Base-by-base conservation (phyloP, 1,139 yeast species). In the Geotrichum phurueaensis region DNA sequence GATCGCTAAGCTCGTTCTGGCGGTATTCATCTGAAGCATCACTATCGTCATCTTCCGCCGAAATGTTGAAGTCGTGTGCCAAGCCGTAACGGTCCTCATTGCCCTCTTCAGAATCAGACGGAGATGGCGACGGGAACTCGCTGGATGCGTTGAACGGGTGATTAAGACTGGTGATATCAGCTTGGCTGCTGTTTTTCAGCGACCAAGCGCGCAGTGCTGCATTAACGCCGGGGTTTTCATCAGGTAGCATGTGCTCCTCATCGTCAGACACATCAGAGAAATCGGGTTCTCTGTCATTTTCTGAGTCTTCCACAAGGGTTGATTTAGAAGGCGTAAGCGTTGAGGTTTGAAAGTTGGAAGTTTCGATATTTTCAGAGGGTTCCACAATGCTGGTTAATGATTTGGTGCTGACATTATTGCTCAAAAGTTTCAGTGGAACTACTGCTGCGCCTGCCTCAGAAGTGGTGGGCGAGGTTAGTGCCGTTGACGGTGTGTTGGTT, bases 231-330 rank as follows among this genome's bases (percentile, higher is more conserved):
- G 56, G 60, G 29, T 56, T 45, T 18, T 29, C 31, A 2, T 33
- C 20, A n/a, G 15, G 20, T 9, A 7, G 20, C 10, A 39, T 20
- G n/a, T 20, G 23, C 9, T 15, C 36, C 13, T 50, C 59, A 10
- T 43, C 51, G 2, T 54, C 56, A 33, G 52, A 49, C 1, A 31
- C 18, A 6, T 60, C 58, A 22, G 49, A 58, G 18, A 45, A 15
- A 20, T 62, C 68, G 5, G 65, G 69, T 7, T 68, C 71, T 5
- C 66, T 68, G 43, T 67, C 71, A 22, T 48, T 13, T 18, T 48
- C 51, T 29, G 61, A 64, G 53, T 69, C 71, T 58, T 70, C 73
- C 3, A 54, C 54, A 15, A 57, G 50, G 2, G 56, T 54, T 2
- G 60, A 57, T 20, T 51, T 57, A 12, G 55, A 52, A 3, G 62